Percentiles rank a stretch among this genome's conserved stretches.
These are phyloP conservation scores for Aspergillus vadensis DNA, from an alignment of 2,329 filamentous ascomycete genomes.

Conservation along the genomic window DNA sequence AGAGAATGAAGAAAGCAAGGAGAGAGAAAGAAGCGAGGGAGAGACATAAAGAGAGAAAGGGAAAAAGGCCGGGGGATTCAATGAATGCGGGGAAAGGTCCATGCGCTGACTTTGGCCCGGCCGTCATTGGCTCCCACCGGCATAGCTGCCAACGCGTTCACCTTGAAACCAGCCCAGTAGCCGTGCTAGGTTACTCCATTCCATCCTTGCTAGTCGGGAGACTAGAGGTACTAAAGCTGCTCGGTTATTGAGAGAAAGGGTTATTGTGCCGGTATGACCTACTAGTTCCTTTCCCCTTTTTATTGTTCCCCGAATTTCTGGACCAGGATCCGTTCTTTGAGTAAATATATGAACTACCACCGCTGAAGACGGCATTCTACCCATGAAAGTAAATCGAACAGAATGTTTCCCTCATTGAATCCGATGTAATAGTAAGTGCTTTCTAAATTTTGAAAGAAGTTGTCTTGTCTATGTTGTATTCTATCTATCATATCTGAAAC, in stretches of 20 bases:
- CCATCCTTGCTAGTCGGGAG: not conserved
- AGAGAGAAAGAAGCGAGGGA: not conserved
- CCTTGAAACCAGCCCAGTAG: not conserved
- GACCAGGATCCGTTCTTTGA: too few species aligned
- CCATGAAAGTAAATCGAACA: too few species aligned
- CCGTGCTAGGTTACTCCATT: not conserved
- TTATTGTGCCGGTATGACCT: not conserved
- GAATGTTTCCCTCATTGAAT: too few species aligned
- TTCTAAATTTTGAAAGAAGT: too few species aligned
- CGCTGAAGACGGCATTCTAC: too few species aligned
- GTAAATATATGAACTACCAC: too few species aligned
- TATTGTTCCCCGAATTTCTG: too few species aligned
- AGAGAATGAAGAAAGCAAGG: not conserved
- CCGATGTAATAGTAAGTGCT: too few species aligned
- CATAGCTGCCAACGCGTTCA: not conserved
- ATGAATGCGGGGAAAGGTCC: conserved; percentile 16
- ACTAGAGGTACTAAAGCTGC: not conserved
- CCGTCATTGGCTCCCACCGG: conserved; percentile 5
- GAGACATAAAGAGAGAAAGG: not conserved
- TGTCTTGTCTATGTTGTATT: too few species aligned
- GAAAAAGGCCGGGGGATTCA: not conserved
- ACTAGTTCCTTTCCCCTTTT: too few species aligned
- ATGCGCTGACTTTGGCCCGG: conserved; percentile 8
- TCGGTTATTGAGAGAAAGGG: not conserved
- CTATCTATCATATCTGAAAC: too few species aligned